Evolutionary conservation across 1,284 basidiomycete genomes (phyloP), one percentile per base, ranked within the genome.

Genomic region (Pterula multifida): DNA sequence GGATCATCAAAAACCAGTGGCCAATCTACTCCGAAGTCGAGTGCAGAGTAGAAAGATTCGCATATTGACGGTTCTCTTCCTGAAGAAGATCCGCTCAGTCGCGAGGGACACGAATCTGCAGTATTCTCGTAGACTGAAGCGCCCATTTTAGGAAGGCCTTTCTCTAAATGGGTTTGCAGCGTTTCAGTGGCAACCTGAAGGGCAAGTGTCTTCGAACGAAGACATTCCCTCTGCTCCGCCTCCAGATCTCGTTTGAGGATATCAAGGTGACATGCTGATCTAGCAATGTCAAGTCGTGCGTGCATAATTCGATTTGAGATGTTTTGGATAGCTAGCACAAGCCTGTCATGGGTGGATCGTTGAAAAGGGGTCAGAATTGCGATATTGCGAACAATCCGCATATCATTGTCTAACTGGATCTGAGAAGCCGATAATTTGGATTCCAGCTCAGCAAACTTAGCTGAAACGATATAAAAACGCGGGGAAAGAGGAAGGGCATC

Each of bases 341-440:
- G 72, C 45, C 83, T 75, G 54, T 90, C 87, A 45, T 90, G 79
- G 1, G 91, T 93, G 3, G 82, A 70, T 49, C 78, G 78, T 60
- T 86, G 88, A 64, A 97, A 94, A 1, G 94, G 91, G 4, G 90
- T 86, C 46, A 96, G 71, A 48, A 87, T 78, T 1, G 82, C 83
- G n/a, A 96, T 72, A 59, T 93, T 94, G 39, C 85, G 80, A 17
- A 86, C 79, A 36, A 85, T 67, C 23, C 85, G 79, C 60, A 93
- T 68, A 56, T 86, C 78, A 12, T 75, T 66, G 46, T 85, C 78
- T n/a, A 96, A 76, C 52, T 79, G 75, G 0, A 70, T 61, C 56
- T 82, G 79, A n/a, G 74, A 68, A 1, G 71, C 62, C 13, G 68
- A 63, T 48, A 90, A 78, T 52, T 71, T 73, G 12, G 66, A 62